Evolutionary conservation across 2,329 filamentous ascomycete genomes (phyloP).

Genomic region (Lanzia echinophila): DNA sequence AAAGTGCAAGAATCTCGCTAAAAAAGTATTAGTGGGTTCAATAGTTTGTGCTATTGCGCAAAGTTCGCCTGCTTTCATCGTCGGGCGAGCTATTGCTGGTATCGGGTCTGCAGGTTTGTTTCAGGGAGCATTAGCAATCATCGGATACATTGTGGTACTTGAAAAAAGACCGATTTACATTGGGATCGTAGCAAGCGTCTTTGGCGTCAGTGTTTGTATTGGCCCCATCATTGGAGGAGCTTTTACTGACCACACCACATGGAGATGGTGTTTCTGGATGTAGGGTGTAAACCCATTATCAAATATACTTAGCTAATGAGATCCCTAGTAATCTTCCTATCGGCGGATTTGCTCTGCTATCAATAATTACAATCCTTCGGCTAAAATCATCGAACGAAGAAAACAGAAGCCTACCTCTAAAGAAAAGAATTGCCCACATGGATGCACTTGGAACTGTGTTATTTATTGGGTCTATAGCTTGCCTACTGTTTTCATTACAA

Average conservation of each 20-base stretch:
- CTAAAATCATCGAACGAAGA: neutral
- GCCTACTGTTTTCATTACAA: constrained; percentile 31
- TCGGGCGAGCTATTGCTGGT: constrained; percentile 34
- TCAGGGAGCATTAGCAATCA: constrained; percentile 36
- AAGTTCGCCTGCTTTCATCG: constrained; percentile 39
- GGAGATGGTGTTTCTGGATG: constrained; percentile 44
- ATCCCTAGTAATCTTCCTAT: too few species aligned
- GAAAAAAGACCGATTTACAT: constrained; percentile 39
- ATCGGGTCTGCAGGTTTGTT: constrained; percentile 20
- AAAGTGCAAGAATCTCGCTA: too few species aligned
- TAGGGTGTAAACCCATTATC: constrained; percentile 22
- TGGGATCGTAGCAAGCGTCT: constrained; percentile 57
- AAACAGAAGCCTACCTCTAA: constrained; percentile 31
- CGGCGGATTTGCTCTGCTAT: too few species aligned
- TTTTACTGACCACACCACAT: constrained; percentile 52
- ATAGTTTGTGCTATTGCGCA: constrained; percentile 34
- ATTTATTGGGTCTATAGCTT: constrained; percentile 30
- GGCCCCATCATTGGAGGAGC: constrained; percentile 58
- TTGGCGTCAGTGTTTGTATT: constrained; percentile 56
- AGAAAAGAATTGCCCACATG: neutral
- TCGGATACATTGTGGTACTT: constrained; percentile 29
- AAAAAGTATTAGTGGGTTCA: neutral
- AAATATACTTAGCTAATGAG: too few species aligned
- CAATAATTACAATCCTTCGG: constrained; percentile 8
- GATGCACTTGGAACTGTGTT: constrained; percentile 17